phyloP scores from a whole-genome alignment of 352 stramenopile species.

The Phytophthora kernoviae region DNA sequence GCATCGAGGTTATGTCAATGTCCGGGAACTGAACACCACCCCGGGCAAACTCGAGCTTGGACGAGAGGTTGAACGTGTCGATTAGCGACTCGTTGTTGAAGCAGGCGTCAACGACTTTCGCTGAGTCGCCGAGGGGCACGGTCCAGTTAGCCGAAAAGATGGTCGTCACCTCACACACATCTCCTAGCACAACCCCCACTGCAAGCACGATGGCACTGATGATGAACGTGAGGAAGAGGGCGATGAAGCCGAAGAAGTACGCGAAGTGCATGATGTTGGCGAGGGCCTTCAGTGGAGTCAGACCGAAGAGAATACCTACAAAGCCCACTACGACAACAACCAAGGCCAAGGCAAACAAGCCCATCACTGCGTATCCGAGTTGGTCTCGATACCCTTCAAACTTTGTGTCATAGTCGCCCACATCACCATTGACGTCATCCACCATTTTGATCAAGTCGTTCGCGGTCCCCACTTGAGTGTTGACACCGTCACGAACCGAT shows the following conservation, averaged over 20 bases:
- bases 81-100: slow-evolving; percentile 69
- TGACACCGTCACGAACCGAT: slow-evolving; percentile 43
- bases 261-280: slow-evolving; percentile 78
- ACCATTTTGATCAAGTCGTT: slow-evolving; percentile 35
- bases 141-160: slow-evolving; percentile 66
- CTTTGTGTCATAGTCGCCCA: slow-evolving; percentile 36
- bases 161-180: slow-evolving; percentile 59
- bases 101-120: slow-evolving; percentile 59
- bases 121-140: slow-evolving; percentile 49
- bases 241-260: slow-evolving; percentile 73
- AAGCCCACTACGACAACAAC: slow-evolving; percentile 59
- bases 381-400: slow-evolving; percentile 52
- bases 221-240: slow-evolving; percentile 67
- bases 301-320: slow-evolving; percentile 67
- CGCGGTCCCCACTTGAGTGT: slow-evolving; percentile 35
- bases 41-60: slow-evolving; percentile 60
- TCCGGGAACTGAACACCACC: slow-evolving; percentile 61
- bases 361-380: slow-evolving; percentile 50
- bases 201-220: slow-evolving; percentile 59
- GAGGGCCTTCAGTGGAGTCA: slow-evolving; percentile 62
- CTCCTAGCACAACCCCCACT: slow-evolving; percentile 58
- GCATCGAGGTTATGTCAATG: slow-evolving; percentile 34
- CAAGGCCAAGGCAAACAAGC: slow-evolving; percentile 58
- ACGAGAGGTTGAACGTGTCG: slow-evolving; percentile 59
- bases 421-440: slow-evolving; percentile 29